Conservation (phyloP, 495 filamentous ascomycete genomes). For the Aspergillus sclerotiicarbonarius region DNA sequence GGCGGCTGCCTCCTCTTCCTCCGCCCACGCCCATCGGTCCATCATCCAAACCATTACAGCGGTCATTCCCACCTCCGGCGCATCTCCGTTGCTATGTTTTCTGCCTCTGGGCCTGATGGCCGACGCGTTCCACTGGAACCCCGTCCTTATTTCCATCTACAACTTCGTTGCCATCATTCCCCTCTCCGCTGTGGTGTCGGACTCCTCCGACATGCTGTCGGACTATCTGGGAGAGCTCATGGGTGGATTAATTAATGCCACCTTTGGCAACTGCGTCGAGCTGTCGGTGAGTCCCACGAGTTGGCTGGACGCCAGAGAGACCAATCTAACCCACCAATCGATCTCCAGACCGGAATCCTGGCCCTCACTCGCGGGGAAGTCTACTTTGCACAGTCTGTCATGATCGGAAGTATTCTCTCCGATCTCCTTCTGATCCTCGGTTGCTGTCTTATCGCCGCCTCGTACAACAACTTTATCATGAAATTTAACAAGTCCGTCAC, state of each 20-base stretch:
- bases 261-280: conserved; percentile 30
- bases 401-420: conserved; percentile 30
- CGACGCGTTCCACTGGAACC: conserved; percentile 17
- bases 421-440: conserved; percentile 30
- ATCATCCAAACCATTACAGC: background rate
- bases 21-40: background rate
- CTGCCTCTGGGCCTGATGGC: conserved; percentile 20
- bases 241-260: conserved; percentile 28
- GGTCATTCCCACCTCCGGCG: background rate
- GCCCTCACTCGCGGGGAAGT: conserved; percentile 24
- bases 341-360: conserved; percentile 23
- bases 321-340: background rate
- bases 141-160: conserved; percentile 21
- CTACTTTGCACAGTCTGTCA: conserved; percentile 26
- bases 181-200: conserved; percentile 22
- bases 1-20: background rate
- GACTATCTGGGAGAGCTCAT: conserved; percentile 21
- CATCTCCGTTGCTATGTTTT: conserved; percentile 7
- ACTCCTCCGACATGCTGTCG: conserved; percentile 25
- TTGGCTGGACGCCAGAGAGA: background rate
- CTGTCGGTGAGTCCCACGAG: conserved; percentile 20
- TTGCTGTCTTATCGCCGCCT: conserved; percentile 20
- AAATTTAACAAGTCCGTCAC: conserved; percentile 22
- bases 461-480: conserved; percentile 19
- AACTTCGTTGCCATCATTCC: conserved; percentile 31